Evolutionary conservation across 2,329 filamentous ascomycete genomes (phyloP).

Genomic region (Sclerotinia sclerotiorum): DNA sequence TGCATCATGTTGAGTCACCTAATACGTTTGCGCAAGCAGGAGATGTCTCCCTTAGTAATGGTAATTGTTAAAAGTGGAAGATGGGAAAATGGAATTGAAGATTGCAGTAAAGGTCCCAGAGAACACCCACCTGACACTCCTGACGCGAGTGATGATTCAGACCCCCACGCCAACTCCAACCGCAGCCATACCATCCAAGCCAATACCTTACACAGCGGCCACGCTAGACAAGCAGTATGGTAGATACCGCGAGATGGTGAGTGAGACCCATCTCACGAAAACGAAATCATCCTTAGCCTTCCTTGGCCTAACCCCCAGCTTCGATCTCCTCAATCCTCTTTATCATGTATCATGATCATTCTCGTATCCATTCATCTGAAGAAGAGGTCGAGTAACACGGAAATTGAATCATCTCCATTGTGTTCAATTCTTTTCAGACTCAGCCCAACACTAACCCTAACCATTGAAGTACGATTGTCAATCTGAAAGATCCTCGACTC

Average conservation of each 20-base stretch:
- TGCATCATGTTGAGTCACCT: conserved; percentile 6
- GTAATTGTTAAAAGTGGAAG: neutral
- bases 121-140: conserved; percentile 21
- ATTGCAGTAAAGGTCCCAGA: conserved; percentile 12
- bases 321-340: neutral
- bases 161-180: conserved; percentile 8
- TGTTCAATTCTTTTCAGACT: conserved; percentile 9
- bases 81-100: conserved; percentile 2
- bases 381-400: conserved; percentile 1
- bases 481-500: neutral
- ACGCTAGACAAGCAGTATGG: conserved; percentile 14
- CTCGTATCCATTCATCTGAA: conserved; percentile 13
- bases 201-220: conserved; percentile 8
- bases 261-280: conserved; percentile 16
- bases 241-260: conserved; percentile 2
- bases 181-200: neutral
- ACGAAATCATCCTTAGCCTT: conserved; percentile 17
- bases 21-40: conserved; percentile 9
- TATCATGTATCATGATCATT: conserved; percentile 3
- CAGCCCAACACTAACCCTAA: conserved; percentile 2
- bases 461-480: conserved; percentile 5
- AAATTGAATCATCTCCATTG: conserved; percentile 3
- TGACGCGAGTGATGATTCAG: conserved; percentile 10
- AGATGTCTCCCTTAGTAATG: conserved; percentile 13
- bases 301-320: conserved; percentile 15